Conservation (phyloP, 129 eudicot species). For the Chrysanthemum makinoi region DNA sequence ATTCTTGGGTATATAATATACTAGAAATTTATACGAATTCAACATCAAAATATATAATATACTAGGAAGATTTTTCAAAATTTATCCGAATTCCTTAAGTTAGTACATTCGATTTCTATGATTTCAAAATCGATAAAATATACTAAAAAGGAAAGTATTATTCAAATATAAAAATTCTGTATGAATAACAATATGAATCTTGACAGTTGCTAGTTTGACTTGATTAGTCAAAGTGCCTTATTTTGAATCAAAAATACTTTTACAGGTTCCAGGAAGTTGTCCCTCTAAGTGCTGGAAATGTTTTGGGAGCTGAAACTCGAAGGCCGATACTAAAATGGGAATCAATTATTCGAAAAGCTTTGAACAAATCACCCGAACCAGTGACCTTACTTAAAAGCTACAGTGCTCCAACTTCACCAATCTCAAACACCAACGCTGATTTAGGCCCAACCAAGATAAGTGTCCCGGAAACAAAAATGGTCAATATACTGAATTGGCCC, state of each 20-base stretch:
- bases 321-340: conserved; percentile 91
- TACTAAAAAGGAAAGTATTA: not conserved
- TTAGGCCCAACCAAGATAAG: conserved; percentile 6
- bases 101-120: not conserved
- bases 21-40: conserved; percentile 8
- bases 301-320: conserved; percentile 87
- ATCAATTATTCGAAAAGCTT: conserved; percentile 67
- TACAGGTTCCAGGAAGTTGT: conserved; percentile 94
- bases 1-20: conserved; percentile 62
- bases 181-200: conserved; percentile 4
- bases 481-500: conserved; percentile 67
- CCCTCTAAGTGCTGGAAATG: conserved; percentile 92
- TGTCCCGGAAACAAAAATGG: conserved; percentile 28
- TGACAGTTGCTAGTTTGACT: conserved; percentile 16
- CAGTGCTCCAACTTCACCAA: conserved; percentile 96
- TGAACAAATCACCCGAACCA: conserved; percentile 57
- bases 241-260: conserved; percentile 15
- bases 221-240: conserved; percentile 10
- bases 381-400: conserved; percentile 61
- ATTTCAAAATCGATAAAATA: not conserved
- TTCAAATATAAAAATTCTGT: not conserved
- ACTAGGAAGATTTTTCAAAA: not conserved
- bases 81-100: not conserved
- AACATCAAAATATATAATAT: not conserved
- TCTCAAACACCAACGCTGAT: conserved; percentile 36